A percentile compares a stretch with the other conserved stretches of the same genome.
These are phyloP conservation scores for Erythrophleum fordii DNA, from an alignment of 306 rosid genomes.

Conservation along the genomic window DNA sequence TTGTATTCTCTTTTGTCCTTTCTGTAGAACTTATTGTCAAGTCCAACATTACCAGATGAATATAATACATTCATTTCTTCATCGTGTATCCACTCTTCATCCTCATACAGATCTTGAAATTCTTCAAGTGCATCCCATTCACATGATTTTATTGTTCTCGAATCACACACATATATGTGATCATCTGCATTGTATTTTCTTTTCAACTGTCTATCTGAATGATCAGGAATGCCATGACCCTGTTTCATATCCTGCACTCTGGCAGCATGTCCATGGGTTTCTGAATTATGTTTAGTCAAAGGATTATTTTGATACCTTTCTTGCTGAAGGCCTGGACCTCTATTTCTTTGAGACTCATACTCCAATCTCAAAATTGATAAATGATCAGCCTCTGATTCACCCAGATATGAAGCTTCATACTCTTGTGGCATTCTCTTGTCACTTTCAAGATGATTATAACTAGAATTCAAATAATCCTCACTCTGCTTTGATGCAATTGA, in stretches of 20 bases:
- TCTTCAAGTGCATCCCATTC: slow-evolving; percentile 56
- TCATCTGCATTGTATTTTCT: slow-evolving; percentile 63
- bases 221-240: slow-evolving; percentile 52
- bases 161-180: slow-evolving; percentile 45
- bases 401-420: slow-evolving; percentile 51
- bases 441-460: slow-evolving; percentile 49
- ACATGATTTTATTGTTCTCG: slow-evolving; percentile 51
- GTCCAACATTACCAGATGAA: slow-evolving; percentile 55
- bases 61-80: slow-evolving; percentile 53
- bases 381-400: slow-evolving; percentile 51
- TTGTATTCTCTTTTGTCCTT: slow-evolving; percentile 54
- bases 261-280: slow-evolving; percentile 48
- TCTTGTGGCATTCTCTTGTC: slow-evolving; percentile 61
- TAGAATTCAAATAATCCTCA: slow-evolving; percentile 53
- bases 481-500: slow-evolving; percentile 53
- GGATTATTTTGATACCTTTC: slow-evolving; percentile 62
- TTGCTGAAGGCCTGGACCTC: slow-evolving; percentile 54
- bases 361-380: slow-evolving; percentile 55
- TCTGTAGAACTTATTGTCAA: slow-evolving; percentile 50
- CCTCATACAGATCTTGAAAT: slow-evolving; percentile 57
- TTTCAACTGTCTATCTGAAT: slow-evolving; percentile 56
- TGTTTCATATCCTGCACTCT: slow-evolving; percentile 56
- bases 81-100: slow-evolving; percentile 67
- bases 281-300: slow-evolving; percentile 54
- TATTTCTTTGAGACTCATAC: slow-evolving; percentile 63